Evolutionary conservation across 768 basidiomycete species (phyloP).

Genomic region (Lentinula raphanica): DNA sequence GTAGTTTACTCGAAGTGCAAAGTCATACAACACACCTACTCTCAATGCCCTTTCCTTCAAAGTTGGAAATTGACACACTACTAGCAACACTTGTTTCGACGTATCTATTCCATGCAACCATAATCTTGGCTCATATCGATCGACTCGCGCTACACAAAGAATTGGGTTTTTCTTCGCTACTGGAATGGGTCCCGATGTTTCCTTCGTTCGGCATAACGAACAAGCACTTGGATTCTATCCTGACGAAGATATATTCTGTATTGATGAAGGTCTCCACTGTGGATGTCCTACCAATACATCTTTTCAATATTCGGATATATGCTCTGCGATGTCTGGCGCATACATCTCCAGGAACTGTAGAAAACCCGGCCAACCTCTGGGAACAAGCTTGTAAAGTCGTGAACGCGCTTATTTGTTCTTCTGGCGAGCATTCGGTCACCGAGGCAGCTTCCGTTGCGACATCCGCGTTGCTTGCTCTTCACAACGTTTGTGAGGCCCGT

Average conservation of each 20-base stretch:
- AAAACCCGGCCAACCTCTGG: slow-evolving; percentile 60
- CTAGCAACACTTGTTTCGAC: slow-evolving; percentile 54
- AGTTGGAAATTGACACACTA: slow-evolving; percentile 16
- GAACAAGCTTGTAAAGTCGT: slow-evolving; percentile 56
- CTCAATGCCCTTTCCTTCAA: slow-evolving; percentile 20
- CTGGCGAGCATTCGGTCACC: slow-evolving; percentile 17
- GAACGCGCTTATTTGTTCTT: slow-evolving; percentile 36
- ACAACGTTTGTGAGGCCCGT: slow-evolving; percentile 33
- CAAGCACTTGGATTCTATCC: slow-evolving; percentile 52
- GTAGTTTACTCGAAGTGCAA: slow-evolving; percentile 19
- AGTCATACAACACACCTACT: neutral
- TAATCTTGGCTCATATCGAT: slow-evolving; percentile 28
- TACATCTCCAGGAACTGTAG: slow-evolving; percentile 40
- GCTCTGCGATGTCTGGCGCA: slow-evolving; percentile 40
- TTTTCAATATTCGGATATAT: slow-evolving; percentile 41
- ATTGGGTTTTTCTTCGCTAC: slow-evolving; percentile 27
- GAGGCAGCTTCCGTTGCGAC: slow-evolving; percentile 33
- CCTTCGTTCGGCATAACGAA: slow-evolving; percentile 29
- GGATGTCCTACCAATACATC: slow-evolving; percentile 17
- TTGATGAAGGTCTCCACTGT: slow-evolving; percentile 34
- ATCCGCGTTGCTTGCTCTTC: slow-evolving; percentile 36
- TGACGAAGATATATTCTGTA: slow-evolving; percentile 55
- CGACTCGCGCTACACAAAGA: slow-evolving; percentile 13
- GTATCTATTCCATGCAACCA: slow-evolving; percentile 53
- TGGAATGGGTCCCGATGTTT: slow-evolving; percentile 49